Evolutionary conservation across 148 eudicot species (phyloP).

Genomic region (Rhododendron griersonianum): DNA sequence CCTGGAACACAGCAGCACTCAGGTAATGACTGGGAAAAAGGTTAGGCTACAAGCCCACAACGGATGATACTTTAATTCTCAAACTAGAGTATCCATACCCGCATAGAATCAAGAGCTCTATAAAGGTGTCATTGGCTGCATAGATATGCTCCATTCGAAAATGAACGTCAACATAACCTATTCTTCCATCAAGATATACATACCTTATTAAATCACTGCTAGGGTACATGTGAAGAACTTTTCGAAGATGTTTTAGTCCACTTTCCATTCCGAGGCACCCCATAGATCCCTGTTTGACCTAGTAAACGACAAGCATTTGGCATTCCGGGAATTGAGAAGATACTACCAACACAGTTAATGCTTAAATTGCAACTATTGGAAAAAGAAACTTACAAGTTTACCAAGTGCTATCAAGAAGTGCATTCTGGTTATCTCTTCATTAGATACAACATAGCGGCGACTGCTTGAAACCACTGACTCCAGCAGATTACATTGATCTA

Average conservation of each 20-base stretch:
- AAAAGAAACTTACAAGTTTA: conserved; percentile 59
- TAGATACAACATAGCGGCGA: conserved; percentile 46
- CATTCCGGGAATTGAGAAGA: conserved; percentile 8
- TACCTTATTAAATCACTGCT: conserved; percentile 64
- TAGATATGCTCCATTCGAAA: background rate
- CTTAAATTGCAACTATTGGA: conserved; percentile 1
- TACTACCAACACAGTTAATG: background rate
- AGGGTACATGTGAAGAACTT: conserved; percentile 80
- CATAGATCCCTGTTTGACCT: conserved; percentile 61
- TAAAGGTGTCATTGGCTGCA: background rate
- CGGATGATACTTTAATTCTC: background rate
- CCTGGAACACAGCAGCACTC: background rate
- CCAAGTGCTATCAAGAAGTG: conserved; percentile 64
- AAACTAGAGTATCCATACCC: background rate
- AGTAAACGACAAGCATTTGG: conserved; percentile 9
- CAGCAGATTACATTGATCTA: conserved; percentile 59
- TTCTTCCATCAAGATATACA: conserved; percentile 3
- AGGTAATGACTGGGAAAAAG: background rate
- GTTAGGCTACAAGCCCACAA: background rate
- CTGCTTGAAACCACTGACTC: conserved; percentile 65
- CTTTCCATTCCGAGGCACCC: conserved; percentile 49
- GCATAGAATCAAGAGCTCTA: background rate
- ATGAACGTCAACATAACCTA: background rate
- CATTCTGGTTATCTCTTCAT: conserved; percentile 63
- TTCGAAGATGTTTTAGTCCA: conserved; percentile 71